Conservation (phyloP, 2,329 filamentous ascomycete species). For the Colletotrichum lini region DNA sequence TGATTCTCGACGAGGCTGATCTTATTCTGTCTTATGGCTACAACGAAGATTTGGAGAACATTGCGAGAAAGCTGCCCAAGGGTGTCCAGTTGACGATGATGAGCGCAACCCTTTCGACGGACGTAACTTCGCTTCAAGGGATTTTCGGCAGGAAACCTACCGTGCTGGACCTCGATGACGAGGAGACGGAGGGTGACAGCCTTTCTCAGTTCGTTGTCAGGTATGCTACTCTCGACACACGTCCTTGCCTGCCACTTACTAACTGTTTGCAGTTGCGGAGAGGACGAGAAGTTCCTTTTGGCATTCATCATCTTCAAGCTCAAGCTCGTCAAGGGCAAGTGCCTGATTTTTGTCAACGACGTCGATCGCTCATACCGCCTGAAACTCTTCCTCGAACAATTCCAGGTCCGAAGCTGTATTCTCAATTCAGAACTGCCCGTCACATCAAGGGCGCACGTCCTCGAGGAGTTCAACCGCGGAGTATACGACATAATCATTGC, state of each 20-base stretch:
- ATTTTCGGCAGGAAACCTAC: slow-evolving; percentile 88
- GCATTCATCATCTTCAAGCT: slow-evolving; percentile 96
- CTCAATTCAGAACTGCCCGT: slow-evolving; percentile 95
- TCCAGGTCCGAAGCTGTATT: slow-evolving; percentile 93
- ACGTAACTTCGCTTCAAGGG: slow-evolving; percentile 87
- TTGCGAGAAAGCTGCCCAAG: slow-evolving; percentile 84
- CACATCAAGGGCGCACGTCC: slow-evolving; percentile 92
- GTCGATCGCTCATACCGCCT: slow-evolving; percentile 91
- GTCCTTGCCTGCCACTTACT: slow-evolving; percentile 40
- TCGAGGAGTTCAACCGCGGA: slow-evolving; percentile 96
- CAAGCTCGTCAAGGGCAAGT: slow-evolving; percentile 93
- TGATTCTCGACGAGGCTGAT: slow-evolving; percentile 96
- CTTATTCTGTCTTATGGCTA: slow-evolving; percentile 95
- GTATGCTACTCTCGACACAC: slow-evolving; percentile 55
- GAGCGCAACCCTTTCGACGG: slow-evolving; percentile 91
- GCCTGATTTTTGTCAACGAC: slow-evolving; percentile 80
- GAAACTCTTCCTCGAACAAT: slow-evolving; percentile 96
- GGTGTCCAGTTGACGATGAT: slow-evolving; percentile 93
- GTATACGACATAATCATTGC: slow-evolving; percentile 99
- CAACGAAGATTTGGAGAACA: slow-evolving; percentile 86
- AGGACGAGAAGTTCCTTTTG: slow-evolving; percentile 96
- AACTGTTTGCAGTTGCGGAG: slow-evolving; percentile 74
- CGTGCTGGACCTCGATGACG: slow-evolving; percentile 85
- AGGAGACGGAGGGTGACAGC: slow-evolving; percentile 81
- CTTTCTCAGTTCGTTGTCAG: slow-evolving; percentile 91